Evolutionary conservation across 208 protist genomes (phyloP), one percentile per base, ranked within the genome.

Genomic region (Trypanosoma cruzi): DNA sequence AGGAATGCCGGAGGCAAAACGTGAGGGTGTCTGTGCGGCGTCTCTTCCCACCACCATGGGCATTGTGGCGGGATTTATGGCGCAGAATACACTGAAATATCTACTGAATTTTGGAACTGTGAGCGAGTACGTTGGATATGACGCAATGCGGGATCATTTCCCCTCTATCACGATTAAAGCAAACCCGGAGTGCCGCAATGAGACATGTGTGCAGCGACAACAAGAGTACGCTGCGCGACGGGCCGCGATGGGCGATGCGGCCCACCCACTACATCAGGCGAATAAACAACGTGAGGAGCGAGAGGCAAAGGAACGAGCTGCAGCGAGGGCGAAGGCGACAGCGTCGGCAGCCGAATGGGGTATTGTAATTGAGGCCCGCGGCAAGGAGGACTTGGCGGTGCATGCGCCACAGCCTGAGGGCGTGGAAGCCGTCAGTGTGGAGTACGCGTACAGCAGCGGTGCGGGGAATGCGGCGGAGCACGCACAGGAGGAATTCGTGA

Each of bases 21-120:
- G 95, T n/a, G 97, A 98, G 61, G 97, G 97, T 71, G 97, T 99
- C 13, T 99, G 97, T 73, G 97, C 98, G 13, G 98, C 98, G 13
- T 98, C 96, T 13, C 86, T 99, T 22, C 97, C 98, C 3, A 99
- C 98, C 18, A 99, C 98, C 5, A 99, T 99, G 98, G 95, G 96
- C 72, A 98, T 98, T 52, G 80, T 98, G 24, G 97, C 98, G 11
- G 97, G 96, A 40, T 88, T 99, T 60, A 81, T 99, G 0, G 91
- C 97, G 48, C 98, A 99, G 78, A 99, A 98, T 77, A 83, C 96
- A 18, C 89, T 99, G 57, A 99, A 99, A 84, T 98, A 86, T 73
- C 70, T 96, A 18, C 79, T 95, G 16, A 77, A 91, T 34, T 99
- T 99, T 80, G 98, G 98, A 48, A 77, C 86, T 14, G 95, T 98